Conservation (phyloP, 441 rosid species). For the Adansonia rubrostipa region DNA sequence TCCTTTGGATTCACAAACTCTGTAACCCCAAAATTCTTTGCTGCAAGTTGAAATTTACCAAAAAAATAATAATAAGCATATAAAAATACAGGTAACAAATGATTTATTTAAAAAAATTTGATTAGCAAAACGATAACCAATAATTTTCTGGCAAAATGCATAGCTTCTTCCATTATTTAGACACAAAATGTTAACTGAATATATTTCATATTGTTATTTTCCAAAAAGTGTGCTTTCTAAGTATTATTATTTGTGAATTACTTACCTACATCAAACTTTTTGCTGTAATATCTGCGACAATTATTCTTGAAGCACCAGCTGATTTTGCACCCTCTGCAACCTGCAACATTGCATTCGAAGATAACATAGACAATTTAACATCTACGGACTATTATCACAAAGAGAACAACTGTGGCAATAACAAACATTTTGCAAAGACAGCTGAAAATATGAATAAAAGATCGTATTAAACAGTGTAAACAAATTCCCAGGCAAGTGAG, state of each 20-base stretch:
- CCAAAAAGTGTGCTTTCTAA: background rate
- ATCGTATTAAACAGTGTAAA: background rate
- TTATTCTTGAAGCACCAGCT: conserved; percentile 90
- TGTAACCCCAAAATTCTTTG: conserved; percentile 50
- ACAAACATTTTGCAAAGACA: background rate
- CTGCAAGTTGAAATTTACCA: conserved; percentile 28
- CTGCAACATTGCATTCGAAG: conserved; percentile 38
- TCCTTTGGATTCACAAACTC: conserved; percentile 66
- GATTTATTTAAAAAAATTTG: background rate
- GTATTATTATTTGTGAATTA: background rate
- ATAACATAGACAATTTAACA: background rate
- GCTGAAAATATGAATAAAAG: background rate
- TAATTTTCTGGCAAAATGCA: background rate
- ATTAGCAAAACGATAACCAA: background rate
- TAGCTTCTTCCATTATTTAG: background rate
- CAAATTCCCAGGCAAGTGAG: background rate
- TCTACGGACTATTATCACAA: background rate
- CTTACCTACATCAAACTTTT: conserved; percentile 70
- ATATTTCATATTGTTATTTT: background rate
- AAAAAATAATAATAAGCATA: no score
- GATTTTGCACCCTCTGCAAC: conserved; percentile 97
- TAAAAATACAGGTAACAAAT: no score
- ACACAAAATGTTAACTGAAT: background rate
- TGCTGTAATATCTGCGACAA: conserved; percentile 85
- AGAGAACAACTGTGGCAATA: background rate